Percentiles rank a stretch among this genome's conserved stretches.
phyloP scores from a whole-genome alignment of 441 rosid species.

The Aleurites moluccanus region DNA sequence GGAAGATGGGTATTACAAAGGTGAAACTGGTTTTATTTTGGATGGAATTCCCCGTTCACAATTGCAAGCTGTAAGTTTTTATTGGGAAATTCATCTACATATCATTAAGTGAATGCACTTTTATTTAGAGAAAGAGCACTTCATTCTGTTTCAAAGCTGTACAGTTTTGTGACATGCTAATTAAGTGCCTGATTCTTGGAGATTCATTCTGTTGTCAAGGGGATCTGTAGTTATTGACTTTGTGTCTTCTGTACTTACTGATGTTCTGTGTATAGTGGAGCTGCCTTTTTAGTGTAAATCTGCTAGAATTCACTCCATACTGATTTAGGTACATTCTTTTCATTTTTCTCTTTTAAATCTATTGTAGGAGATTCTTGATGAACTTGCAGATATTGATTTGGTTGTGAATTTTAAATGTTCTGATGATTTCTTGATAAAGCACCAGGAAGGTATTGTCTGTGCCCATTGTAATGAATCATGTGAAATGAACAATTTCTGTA shows the following conservation, averaged over 20 bases:
- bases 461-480: background rate
- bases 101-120: background rate
- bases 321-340: background rate
- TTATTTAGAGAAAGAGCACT: background rate
- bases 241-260: background rate
- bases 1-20: constrained; percentile 47
- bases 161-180: background rate
- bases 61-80: constrained; percentile 49
- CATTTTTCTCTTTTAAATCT: constrained; percentile 1
- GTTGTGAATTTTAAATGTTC: constrained; percentile 34
- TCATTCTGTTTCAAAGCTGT: too few species aligned
- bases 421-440: constrained; percentile 22
- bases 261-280: background rate
- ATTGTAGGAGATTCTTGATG: constrained; percentile 38
- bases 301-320: background rate
- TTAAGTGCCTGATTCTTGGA: background rate
- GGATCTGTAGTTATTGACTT: background rate
- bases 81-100: background rate
- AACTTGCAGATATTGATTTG: constrained; percentile 38
- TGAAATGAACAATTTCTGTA: background rate
- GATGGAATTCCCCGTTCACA: constrained; percentile 50
- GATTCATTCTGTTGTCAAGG: background rate
- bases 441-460: constrained; percentile 20
- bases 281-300: background rate
- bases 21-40: constrained; percentile 54